Base-by-base conservation (phyloP, 2,329 filamentous ascomycete species). In the Fusarium gaditjirri region DNA sequence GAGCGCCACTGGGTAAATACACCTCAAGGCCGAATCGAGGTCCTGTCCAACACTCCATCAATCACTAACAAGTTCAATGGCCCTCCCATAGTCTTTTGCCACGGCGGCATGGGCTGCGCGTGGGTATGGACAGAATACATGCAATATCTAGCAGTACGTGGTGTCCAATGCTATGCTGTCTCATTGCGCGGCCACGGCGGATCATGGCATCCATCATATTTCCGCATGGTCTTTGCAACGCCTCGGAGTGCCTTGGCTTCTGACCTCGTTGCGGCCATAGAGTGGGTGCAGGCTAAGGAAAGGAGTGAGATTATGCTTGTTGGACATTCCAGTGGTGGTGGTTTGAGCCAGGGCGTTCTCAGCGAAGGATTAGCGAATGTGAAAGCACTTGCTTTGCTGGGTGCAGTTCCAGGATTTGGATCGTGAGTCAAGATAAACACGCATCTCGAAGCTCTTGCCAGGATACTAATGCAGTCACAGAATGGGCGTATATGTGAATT, bases 101-200 rank as follows among this genome's bases (percentile, higher is more conserved):
- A 89, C 69, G 87, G 87, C 42, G 86, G 86, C 53, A 87, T 88
- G 81, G 87, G 86, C 43, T 81, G 81, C 59, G 88, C 87, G 12
- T 84, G 83, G 76, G 82, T 88, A 25, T 89, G 86, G 85, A 79
- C 84, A 13, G 81, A 84, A 46, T 89, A 86, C 72, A 84, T 89
- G 81, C 79, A 78, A 29, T 86, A 81, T 72, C 84, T 89, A 60
- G 80, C 85, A 6, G 69, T 78, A 9, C 77, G 77, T 29, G 83
- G 84, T 19, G 81, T 86, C 65, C 81, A 84, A 2, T 86, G 85
- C 75, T 89, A 88, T 71, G 86, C 87, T 16, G 71, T 88, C 38
- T 88, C 85, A 12, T 80, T 85, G 41, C 84, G 87, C 10, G 86
- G 86, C 5, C 87, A 88, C 70, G 87, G 87, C 21, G 80, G 82